Percentiles rank a stretch among this genome's conserved stretches.
Evolutionary conservation across 768 basidiomycete species (phyloP).

Genomic region (Phlebiopsis flavidoalba): DNA sequence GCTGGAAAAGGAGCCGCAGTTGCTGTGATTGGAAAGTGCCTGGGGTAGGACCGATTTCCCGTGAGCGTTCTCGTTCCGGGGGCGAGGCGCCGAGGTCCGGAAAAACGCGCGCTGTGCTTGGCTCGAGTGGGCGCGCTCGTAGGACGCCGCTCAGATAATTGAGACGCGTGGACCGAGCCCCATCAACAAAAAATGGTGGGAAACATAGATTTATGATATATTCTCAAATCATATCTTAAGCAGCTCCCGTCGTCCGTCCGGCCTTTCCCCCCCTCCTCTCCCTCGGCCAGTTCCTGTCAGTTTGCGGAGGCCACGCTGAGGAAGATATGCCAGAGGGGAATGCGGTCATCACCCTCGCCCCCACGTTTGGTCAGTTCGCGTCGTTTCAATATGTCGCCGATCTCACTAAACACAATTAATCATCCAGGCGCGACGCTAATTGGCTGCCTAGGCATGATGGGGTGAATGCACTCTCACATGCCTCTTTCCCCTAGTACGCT

Average conservation of each 20-base stretch:
- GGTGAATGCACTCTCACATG: neutral
- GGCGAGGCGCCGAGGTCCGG: neutral
- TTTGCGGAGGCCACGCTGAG: neutral
- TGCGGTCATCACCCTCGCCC: neutral
- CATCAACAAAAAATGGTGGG: neutral
- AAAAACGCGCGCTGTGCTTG: neutral
- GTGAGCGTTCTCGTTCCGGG: neutral
- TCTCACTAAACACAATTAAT: neutral
- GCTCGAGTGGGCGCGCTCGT: neutral
- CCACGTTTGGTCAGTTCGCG: constrained; percentile 4
- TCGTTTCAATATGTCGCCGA: neutral
- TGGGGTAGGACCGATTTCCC: neutral
- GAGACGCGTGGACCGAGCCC: neutral
- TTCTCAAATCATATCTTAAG: neutral
- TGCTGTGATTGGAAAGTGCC: neutral
- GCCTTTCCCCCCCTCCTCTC: neutral
- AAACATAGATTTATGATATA: neutral
- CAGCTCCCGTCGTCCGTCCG: neutral
- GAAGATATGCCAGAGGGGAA: neutral
- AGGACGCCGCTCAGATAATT: neutral
- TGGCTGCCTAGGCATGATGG: constrained; percentile 12
- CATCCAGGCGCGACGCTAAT: constrained; percentile 6
- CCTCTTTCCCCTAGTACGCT: neutral
- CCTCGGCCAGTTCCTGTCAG: neutral
- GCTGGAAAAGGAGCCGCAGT: neutral